Evolutionary conservation across 345 rosid species (phyloP), one percentile per base, ranked within the genome.

Genomic region (Populus pruinosa): DNA sequence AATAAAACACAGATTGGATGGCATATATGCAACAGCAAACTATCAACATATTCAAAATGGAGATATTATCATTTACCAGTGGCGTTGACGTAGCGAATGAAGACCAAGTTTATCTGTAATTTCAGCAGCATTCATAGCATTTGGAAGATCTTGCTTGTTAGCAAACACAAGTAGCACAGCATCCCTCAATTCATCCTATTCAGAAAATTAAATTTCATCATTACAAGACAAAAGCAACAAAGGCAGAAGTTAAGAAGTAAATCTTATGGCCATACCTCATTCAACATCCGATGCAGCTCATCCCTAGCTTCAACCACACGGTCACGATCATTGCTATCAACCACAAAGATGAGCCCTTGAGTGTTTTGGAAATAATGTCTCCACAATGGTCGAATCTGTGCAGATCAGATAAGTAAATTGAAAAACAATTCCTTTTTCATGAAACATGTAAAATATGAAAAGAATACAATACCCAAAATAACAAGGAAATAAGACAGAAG

Each of bases 311-410:
- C 78, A 25, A 76, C 72, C 67, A 75, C 41, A 75, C 78, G 78
- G 49, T 75, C 78, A 65, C 78, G 49, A 25, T 75, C 78, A 31
- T 76, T 76, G 73, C 79, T 76, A 43, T 76, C 79, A 33, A 76
- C 79, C 73, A 69, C 79, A 36, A 69, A 76, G 5, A 76, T 76
- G 74, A 76, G 79, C 59, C 79, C 79, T 35, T 76, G 79, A 23
- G 79, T 76, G 73, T 76, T 76, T 38, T 76, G 79, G 79, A 76
- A 76, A 50, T 76, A 76, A 53, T 76, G 79, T 50, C 79, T 76
- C 79, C 79, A 76, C 79, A 76, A 55, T n/a, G 79, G 79, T 36
- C 79, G 73, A 49, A 76, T 76, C 79, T 76, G 73, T 17, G 27
- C 9, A 75, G 10, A 2, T 17, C 8, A 64, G 21, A 12, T 12